phyloP scores from a whole-genome alignment of 139 green algal species.

The Diplosphaera chodatii region DNA sequence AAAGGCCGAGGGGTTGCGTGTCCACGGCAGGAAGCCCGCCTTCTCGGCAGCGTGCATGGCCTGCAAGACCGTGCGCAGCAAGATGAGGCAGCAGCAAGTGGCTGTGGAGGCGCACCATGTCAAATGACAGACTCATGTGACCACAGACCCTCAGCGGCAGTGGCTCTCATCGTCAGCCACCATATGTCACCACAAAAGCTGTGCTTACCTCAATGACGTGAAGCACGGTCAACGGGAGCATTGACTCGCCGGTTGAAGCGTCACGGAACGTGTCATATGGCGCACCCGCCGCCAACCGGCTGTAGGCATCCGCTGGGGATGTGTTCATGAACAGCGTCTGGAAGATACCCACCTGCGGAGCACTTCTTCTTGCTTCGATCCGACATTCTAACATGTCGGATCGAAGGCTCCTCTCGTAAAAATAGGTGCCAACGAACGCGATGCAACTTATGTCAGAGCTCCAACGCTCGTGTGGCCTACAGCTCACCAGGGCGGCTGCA shows the following conservation, averaged over 20 bases:
- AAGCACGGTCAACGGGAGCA: constrained; percentile 73
- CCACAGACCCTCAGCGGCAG: no score
- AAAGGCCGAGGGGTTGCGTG: constrained; percentile 38
- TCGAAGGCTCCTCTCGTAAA: no score
- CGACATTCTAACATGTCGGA: no score
- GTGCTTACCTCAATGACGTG: constrained; percentile 49
- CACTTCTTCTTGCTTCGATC: no score
- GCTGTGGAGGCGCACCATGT: no score
- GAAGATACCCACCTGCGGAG: constrained; percentile 63
- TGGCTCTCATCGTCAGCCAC: neutral
- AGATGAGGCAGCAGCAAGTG: neutral
- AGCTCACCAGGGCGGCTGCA: constrained; percentile 65
- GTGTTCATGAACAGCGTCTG: constrained; percentile 63
- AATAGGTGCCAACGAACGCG: no score
- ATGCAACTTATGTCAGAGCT: no score
- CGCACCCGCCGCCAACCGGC: constrained; percentile 45
- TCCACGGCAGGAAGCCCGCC: constrained; percentile 77
- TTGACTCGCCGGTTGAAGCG: constrained; percentile 68
- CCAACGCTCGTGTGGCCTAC: no score
- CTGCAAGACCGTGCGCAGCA: constrained; percentile 21
- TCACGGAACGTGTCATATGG: constrained; percentile 81
- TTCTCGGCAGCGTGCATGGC: constrained; percentile 69
- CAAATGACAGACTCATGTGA: no score
- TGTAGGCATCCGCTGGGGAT: constrained; percentile 63
- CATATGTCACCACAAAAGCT: neutral